phyloP scores from a whole-genome alignment of 768 basidiomycete species.

The Jaapia argillacea region DNA sequence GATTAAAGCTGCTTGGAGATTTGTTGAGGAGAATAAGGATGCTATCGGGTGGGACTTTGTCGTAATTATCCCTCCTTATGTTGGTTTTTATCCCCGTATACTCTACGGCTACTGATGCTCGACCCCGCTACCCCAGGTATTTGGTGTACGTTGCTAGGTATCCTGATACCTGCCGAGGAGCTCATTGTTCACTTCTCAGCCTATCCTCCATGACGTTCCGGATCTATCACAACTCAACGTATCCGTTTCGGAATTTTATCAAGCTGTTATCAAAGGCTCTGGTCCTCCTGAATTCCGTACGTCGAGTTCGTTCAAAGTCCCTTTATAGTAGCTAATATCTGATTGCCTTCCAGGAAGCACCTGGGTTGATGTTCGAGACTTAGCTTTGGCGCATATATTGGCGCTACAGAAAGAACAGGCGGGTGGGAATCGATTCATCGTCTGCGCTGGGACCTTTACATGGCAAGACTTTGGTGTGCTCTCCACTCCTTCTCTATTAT shows the following conservation, averaged over 20 bases:
- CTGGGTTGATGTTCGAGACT: slow-evolving; percentile 22
- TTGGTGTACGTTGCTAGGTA: slow-evolving; percentile 1
- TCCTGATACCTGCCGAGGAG: not conserved
- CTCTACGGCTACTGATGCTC: not conserved
- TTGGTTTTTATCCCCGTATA: slow-evolving; percentile 6
- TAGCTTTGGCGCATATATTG: slow-evolving; percentile 16
- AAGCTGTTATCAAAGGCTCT: slow-evolving; percentile 3
- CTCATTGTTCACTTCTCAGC: not conserved
- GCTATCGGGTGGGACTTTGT: slow-evolving; percentile 22
- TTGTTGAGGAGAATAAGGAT: slow-evolving; percentile 14
- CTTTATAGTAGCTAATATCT: not conserved
- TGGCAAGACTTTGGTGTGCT: slow-evolving; percentile 4
- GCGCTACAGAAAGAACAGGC: slow-evolving; percentile 17
- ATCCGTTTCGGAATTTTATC: slow-evolving; percentile 6
- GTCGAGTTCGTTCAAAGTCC: not conserved
- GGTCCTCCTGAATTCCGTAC: no score
- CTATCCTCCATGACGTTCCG: slow-evolving; percentile 18
- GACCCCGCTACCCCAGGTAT: not conserved
- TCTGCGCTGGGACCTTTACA: slow-evolving; percentile 3
- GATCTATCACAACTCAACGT: slow-evolving; percentile 23
- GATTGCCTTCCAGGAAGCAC: not conserved
- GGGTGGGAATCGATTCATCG: slow-evolving; percentile 24
- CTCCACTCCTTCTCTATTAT: not conserved
- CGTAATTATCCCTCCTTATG: slow-evolving; percentile 24
- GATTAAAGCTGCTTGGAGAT: slow-evolving; percentile 23